Percentiles rank a stretch among this genome's conserved stretches.
Evolutionary conservation across 2,329 filamentous ascomycete species (phyloP).

Genomic region (Xylaria sp.): DNA sequence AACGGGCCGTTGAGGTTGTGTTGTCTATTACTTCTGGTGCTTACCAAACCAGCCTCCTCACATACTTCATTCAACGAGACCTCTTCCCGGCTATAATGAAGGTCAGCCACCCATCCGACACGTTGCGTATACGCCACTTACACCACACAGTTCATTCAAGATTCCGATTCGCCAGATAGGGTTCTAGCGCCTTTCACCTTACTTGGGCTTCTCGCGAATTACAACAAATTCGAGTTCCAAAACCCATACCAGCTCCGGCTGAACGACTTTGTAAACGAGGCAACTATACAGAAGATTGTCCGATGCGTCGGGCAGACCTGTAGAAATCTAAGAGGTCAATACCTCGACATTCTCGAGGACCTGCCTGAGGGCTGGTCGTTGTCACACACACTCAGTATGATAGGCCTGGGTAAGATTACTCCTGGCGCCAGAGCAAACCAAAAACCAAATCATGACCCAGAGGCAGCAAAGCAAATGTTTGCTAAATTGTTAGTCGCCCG

Average conservation of each 20-base stretch:
- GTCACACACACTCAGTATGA: slow-evolving; percentile 80
- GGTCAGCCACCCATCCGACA: slow-evolving; percentile 59
- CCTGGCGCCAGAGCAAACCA: slow-evolving; percentile 71
- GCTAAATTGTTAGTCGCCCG: slow-evolving; percentile 71
- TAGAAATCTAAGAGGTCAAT: slow-evolving; percentile 73
- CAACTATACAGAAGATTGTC: slow-evolving; percentile 84
- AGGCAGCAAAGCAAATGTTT: slow-evolving; percentile 86
- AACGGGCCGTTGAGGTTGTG: slow-evolving; percentile 82
- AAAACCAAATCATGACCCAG: slow-evolving; percentile 72
- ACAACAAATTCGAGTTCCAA: slow-evolving; percentile 99
- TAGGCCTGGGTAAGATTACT: slow-evolving; percentile 82
- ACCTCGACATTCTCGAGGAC: slow-evolving; percentile 89
- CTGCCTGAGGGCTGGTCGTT: slow-evolving; percentile 90
- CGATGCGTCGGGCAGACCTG: slow-evolving; percentile 79
- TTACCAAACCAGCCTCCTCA: slow-evolving; percentile 92
- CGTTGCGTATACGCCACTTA: slow-evolving; percentile 26
- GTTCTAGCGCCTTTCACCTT: slow-evolving; percentile 82
- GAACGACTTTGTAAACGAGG: slow-evolving; percentile 95
- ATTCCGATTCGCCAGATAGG: slow-evolving; percentile 71
- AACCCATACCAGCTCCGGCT: slow-evolving; percentile 94
- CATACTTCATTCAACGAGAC: slow-evolving; percentile 94
- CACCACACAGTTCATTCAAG: slow-evolving; percentile 76
- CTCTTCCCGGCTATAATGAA: slow-evolving; percentile 96
- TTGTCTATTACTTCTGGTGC: slow-evolving; percentile 90
- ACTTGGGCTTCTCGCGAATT: slow-evolving; percentile 89